These are phyloP conservation scores for Calonectria henricotiae DNA, from an alignment of 2,329 filamentous ascomycete species.

Conservation along the genomic window DNA sequence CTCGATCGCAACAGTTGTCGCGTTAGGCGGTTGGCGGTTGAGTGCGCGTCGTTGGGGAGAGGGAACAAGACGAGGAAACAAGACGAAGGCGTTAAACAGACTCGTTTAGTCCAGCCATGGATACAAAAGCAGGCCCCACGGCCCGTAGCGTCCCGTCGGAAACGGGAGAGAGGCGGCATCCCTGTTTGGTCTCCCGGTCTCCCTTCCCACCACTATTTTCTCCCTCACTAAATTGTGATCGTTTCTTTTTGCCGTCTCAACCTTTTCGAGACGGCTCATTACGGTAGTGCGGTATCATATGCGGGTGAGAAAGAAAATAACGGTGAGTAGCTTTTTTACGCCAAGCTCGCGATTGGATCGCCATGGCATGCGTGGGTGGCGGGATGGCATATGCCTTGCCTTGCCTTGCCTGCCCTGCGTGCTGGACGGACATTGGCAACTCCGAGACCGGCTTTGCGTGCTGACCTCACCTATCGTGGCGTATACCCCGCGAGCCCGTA, in stretches of 20 bases:
- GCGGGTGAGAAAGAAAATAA: not conserved
- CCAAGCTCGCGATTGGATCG: slow-evolving; percentile 6
- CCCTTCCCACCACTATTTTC: not conserved
- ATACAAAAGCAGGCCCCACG: not conserved
- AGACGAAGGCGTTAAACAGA: slow-evolving; percentile 27
- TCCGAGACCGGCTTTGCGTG: no score
- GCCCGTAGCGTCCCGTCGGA: slow-evolving; percentile 29
- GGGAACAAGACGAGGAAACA: slow-evolving; percentile 33
- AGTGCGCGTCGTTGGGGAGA: not conserved
- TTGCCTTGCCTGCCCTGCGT: slow-evolving; percentile 12
- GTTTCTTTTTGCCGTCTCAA: slow-evolving; percentile 24
- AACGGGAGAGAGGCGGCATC: slow-evolving; percentile 26
- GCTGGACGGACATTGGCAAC: not conserved
- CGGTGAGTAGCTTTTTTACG: slow-evolving; percentile 4
- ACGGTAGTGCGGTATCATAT: slow-evolving; percentile 5
- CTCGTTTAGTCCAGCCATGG: slow-evolving; percentile 13
- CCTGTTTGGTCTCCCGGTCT: slow-evolving; percentile 15
- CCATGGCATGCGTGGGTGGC: not conserved
- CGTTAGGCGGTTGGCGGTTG: slow-evolving; percentile 14
- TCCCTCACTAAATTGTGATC: not conserved
- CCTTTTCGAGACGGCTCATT: slow-evolving; percentile 6
- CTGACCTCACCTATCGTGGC: not conserved
- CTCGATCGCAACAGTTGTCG: slow-evolving; percentile 8
- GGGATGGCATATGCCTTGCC: slow-evolving; percentile 20
- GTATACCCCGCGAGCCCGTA: not conserved